Conservation (phyloP, 495 filamentous ascomycete species). For the Hypoxylon perforatum region DNA sequence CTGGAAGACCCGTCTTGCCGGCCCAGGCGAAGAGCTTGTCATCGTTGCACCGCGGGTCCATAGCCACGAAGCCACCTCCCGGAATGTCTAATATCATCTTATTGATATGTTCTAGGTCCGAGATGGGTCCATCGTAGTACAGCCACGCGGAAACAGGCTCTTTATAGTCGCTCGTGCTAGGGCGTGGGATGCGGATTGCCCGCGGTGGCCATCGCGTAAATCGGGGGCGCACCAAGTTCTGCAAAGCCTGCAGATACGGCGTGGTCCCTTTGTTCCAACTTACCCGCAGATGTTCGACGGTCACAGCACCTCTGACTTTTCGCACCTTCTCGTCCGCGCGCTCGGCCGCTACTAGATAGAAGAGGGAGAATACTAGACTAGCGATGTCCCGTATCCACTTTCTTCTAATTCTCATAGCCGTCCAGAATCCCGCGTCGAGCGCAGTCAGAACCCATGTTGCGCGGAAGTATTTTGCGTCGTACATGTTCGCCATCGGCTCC, state of each 20-base stretch:
- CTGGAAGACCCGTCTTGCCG: conserved; percentile 80
- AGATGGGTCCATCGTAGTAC: conserved; percentile 90
- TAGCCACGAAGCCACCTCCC: conserved; percentile 94
- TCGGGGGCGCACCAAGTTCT: conserved; percentile 77
- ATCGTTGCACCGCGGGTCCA: conserved; percentile 90
- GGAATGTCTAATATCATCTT: conserved; percentile 91
- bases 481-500: conserved; percentile 93
- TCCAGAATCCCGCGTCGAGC: conserved; percentile 97
- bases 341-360: conserved; percentile 93
- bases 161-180: conserved; percentile 78
- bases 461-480: conserved; percentile 93
- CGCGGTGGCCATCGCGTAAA: conserved; percentile 82
- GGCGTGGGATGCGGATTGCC: conserved; percentile 84
- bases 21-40: conserved; percentile 94
- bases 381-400: conserved; percentile 86
- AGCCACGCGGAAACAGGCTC: conserved; percentile 89
- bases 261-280: conserved; percentile 95
- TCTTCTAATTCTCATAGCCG: conserved; percentile 87
- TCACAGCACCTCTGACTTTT: conserved; percentile 84
- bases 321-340: conserved; percentile 97
- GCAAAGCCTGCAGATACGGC: conserved; percentile 79
- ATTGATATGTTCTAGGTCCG: conserved; percentile 77
- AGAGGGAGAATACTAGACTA: conserved; percentile 83
- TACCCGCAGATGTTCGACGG: conserved; percentile 89
- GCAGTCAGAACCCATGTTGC: conserved; percentile 98